Base-by-base conservation (phyloP, 331 rosid species). In the Cydonia oblonga region DNA sequence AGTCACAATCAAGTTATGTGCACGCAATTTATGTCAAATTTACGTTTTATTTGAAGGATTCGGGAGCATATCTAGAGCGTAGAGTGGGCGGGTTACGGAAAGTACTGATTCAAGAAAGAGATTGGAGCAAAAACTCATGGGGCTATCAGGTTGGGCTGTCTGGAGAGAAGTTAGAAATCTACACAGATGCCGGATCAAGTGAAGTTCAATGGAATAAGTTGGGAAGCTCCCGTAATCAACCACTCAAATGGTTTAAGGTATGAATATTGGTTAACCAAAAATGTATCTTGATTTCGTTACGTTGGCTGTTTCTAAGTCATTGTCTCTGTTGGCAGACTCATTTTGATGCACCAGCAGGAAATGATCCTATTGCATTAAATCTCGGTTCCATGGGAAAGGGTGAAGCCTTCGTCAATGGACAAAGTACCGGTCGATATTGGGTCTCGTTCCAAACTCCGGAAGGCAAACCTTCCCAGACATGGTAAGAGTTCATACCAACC, bases 341-440 rank as follows among this genome's bases (percentile, higher is more conserved):
- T 58, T 93, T 90, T 77, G 83, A 89, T 75, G 90, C 90, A 75
- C 92, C 98, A 5, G 75, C 64, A 2, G 92, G 95, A 26, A 78
- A 75, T 14, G 85, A 89, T n/a, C 95, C 98, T 20, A 56, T 90
- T 11, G 91, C 84, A 38, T 58, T 93, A 46, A 86, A 90, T 77
- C 96, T 90, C 46, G 89, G 87, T 69, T 81, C 92, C 19, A 89
- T 90, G 98, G 96, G 98, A 58, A 93, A 93, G 77, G 97, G 98
- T 64, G 75, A 78, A 64, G 85, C 73, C 64, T 93, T 97, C 88
- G 72, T 93, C 75, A 93, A 93, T 46, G 97, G 96, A 65, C 81
- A 81, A 53, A 81, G 87, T 59, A 86, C 90, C 3, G 98, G 98
- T 22, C 84, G 96, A 64, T 93, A 86, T 74, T 90, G 98, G 98